phyloP scores from a whole-genome alignment of 2,329 filamentous ascomycete genomes.

The Trichophyton schoenleinii region DNA sequence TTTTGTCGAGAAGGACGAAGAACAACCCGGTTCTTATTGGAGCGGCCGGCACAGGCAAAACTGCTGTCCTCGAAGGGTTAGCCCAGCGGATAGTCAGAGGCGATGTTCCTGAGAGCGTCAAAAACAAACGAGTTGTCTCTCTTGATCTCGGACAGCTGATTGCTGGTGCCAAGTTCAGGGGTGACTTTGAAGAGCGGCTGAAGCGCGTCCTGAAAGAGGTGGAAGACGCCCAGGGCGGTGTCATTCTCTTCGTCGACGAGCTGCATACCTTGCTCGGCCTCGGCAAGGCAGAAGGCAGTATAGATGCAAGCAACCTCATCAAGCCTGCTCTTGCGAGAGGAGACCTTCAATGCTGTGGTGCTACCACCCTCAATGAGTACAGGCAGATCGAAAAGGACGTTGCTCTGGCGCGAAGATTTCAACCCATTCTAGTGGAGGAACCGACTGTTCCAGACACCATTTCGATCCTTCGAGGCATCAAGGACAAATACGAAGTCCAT shows the following conservation, averaged over 20 bases:
- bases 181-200: slow-evolving; percentile 88
- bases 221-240: slow-evolving; percentile 71
- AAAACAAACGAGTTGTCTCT: slow-evolving; percentile 79
- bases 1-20: slow-evolving; percentile 83
- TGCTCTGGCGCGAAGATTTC: slow-evolving; percentile 80
- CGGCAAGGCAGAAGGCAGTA: slow-evolving; percentile 89
- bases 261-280: slow-evolving; percentile 82
- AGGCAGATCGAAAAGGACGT: slow-evolving; percentile 91
- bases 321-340: slow-evolving; percentile 90
- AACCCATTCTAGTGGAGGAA: slow-evolving; percentile 87
- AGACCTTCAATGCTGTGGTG: slow-evolving; percentile 88
- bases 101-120: slow-evolving; percentile 90
- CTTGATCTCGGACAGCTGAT: slow-evolving; percentile 86
- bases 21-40: slow-evolving; percentile 95
- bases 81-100: slow-evolving; percentile 81
- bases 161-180: slow-evolving; percentile 86
- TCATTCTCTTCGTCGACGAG: slow-evolving; percentile 93
- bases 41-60: slow-evolving; percentile 83
- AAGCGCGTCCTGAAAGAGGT: slow-evolving; percentile 89
- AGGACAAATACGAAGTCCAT: slow-evolving; percentile 94
- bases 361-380: slow-evolving; percentile 87
- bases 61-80: slow-evolving; percentile 79
- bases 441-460: slow-evolving; percentile 86
- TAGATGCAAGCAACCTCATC: slow-evolving; percentile 87
- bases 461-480: slow-evolving; percentile 89